Conservation (phyloP, 257 asterid species). For the Solanum dulcamara region DNA sequence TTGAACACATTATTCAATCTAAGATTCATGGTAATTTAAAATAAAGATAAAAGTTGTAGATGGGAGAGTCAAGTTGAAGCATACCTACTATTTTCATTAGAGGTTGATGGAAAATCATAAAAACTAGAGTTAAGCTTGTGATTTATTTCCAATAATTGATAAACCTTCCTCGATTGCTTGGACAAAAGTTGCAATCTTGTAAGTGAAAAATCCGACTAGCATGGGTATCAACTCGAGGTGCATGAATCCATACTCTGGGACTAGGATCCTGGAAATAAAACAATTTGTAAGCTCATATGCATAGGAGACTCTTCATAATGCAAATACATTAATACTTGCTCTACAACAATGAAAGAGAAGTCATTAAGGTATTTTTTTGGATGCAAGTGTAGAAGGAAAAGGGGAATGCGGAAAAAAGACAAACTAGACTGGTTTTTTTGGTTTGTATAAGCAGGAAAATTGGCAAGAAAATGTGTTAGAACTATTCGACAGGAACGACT, state of each 20-base stretch:
- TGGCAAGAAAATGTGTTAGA: not conserved
- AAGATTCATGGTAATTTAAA: not conserved
- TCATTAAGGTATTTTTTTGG: not conserved
- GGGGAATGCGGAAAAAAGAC: not conserved
- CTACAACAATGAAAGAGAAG: not conserved
- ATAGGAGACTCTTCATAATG: not conserved
- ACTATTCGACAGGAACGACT: too few species aligned
- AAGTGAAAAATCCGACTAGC: constrained; percentile 89
- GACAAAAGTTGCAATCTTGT: constrained; percentile 77
- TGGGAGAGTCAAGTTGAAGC: not conserved
- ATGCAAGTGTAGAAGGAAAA: not conserved
- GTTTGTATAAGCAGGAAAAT: not conserved
- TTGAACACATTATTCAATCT: not conserved
- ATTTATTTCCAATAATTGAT: constrained; percentile 17
- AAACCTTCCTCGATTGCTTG: constrained; percentile 66
- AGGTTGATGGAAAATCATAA: not conserved
- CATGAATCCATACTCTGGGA: constrained; percentile 75
- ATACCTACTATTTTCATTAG: not conserved
- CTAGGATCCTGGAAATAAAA: constrained; percentile 45
- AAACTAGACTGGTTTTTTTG: not conserved
- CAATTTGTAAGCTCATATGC: not conserved
- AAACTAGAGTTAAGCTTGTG: constrained; percentile 15
- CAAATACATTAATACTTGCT: not conserved
- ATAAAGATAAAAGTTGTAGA: not conserved
- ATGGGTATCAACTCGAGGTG: constrained; percentile 78